Evolutionary conservation across 371 early-diverging fungal species (phyloP).

Genomic region (Syncephalastrum monosporum): DNA sequence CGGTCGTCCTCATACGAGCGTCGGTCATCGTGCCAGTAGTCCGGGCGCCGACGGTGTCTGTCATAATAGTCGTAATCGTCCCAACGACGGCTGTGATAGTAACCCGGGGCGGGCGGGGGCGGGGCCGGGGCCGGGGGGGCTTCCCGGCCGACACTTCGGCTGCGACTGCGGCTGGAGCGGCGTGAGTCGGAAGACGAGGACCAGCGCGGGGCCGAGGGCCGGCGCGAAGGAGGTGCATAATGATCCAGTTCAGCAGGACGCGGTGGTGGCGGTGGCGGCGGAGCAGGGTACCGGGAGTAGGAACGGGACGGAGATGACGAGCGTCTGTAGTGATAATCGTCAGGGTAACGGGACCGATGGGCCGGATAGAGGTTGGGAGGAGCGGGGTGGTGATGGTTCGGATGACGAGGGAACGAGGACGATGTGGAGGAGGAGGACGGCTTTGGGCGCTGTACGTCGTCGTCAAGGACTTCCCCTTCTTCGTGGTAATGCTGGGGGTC

Average conservation of each 20-base stretch:
- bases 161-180: conserved; percentile 30
- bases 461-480: conserved; percentile 30
- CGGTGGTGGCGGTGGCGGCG: conserved; percentile 32
- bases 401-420: conserved; percentile 16
- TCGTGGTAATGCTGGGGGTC: conserved; percentile 16
- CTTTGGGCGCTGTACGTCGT: conserved; percentile 13
- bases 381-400: conserved; percentile 17
- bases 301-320: conserved; percentile 32
- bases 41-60: conserved; percentile 17
- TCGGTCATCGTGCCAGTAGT: conserved; percentile 25
- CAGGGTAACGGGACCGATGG: conserved; percentile 31
- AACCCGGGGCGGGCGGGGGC: background rate
- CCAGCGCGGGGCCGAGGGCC: conserved; percentile 1
- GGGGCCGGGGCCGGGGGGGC: too few relatives aligned
- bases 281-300: conserved; percentile 22
- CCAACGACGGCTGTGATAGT: conserved; percentile 20
- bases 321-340: conserved; percentile 17
- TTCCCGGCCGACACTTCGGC: conserved; percentile 28
- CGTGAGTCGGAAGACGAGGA: conserved; percentile 28
- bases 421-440: conserved; percentile 4
- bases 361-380: conserved; percentile 19
- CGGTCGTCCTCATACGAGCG: background rate
- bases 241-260: conserved; percentile 10
- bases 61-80: conserved; percentile 15
- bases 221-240: conserved; percentile 26